These are phyloP conservation scores for Hypomontagnella monticulosa DNA, from an alignment of 495 filamentous ascomycete species.

Conservation along the genomic window DNA sequence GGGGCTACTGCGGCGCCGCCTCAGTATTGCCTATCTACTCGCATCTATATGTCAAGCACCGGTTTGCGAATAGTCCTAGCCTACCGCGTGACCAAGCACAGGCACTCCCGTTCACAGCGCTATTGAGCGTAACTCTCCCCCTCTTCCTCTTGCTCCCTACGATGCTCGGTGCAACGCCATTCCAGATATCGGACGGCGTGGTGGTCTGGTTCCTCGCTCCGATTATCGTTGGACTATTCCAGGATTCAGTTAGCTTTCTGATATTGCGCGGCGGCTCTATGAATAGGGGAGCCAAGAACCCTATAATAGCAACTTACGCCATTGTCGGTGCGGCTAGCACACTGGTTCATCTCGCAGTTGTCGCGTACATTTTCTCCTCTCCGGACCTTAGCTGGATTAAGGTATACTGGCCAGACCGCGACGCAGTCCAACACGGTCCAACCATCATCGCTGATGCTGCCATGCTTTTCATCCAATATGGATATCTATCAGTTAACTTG, in stretches of 20 bases:
- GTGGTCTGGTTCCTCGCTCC: slow-evolving; percentile 14
- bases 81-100: slow-evolving; percentile 23
- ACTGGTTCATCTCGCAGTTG: slow-evolving; percentile 5
- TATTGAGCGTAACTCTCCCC: slow-evolving; percentile 2
- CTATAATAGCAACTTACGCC: slow-evolving; percentile 5
- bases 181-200: slow-evolving; percentile 9
- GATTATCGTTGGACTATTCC: slow-evolving; percentile 13
- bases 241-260: slow-evolving; percentile 6
- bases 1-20: slow-evolving; percentile 27
- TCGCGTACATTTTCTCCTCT: background rate
- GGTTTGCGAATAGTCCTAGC: slow-evolving; percentile 2
- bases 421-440: slow-evolving; percentile 13
- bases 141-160: slow-evolving; percentile 3
- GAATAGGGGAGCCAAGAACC: slow-evolving; percentile 1
- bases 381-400: slow-evolving; percentile 18
- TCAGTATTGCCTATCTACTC: slow-evolving; percentile 15
- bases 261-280: background rate
- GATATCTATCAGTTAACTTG: slow-evolving; percentile 9
- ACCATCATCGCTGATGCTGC: slow-evolving; percentile 14
- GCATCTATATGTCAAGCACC: slow-evolving; percentile 17
- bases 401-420: slow-evolving; percentile 18
- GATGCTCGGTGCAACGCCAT: slow-evolving; percentile 2
- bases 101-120: slow-evolving; percentile 23
- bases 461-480: slow-evolving; percentile 30
- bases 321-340: slow-evolving; percentile 11